Evolutionary conservation across 345 rosid species (phyloP), one percentile per base, ranked within the genome.

Genomic region (Reutealis trisperma): DNA sequence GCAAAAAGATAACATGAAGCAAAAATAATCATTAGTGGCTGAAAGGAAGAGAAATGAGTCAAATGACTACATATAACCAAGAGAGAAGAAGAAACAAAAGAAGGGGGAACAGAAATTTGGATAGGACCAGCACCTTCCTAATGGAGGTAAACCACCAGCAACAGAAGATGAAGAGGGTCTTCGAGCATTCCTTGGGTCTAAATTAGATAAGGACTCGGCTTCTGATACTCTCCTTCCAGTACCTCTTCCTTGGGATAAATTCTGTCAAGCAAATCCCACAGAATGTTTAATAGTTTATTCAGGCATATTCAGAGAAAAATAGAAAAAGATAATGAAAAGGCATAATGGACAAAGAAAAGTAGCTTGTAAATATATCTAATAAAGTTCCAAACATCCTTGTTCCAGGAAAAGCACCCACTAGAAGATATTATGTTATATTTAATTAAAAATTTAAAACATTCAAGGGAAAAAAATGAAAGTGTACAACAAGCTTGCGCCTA

Each of bases 111-210:
- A 9, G 32, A 30, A 41, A 34, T 68, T 42, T 37, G 18, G 75
- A 63, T 5, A 72, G 74, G 76, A 62, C 42, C 77, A 54, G 80
- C 83, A 96, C 97, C 97, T 93, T 90, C 92, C 93, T n/a, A 82
- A 49, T 49, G 98, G 98, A 74, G 99, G 99, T 82, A 92, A 86
- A 79, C 90, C 95, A 76, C 95, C 93, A 70, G 94, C 93, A 79
- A 93, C 92, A 79, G 94, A 86, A 70, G 93, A 89, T 27, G 94
- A 84, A 16, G 92, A 87, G 75, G 91, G 85, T 69, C 97, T 90
- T 69, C 97, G 82, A 51, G 64, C 70, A 71, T 88, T 91, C 70
- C 96, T 89, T 25, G 91, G 81, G 41, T 93, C 96, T 70, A 87
- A 79, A 82, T 85, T 84, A 75, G 92, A 77, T 24, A 87, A 67